Evolutionary conservation across 1,139 yeast species (phyloP).

Genomic region (Meyerozyma elateridarum): DNA sequence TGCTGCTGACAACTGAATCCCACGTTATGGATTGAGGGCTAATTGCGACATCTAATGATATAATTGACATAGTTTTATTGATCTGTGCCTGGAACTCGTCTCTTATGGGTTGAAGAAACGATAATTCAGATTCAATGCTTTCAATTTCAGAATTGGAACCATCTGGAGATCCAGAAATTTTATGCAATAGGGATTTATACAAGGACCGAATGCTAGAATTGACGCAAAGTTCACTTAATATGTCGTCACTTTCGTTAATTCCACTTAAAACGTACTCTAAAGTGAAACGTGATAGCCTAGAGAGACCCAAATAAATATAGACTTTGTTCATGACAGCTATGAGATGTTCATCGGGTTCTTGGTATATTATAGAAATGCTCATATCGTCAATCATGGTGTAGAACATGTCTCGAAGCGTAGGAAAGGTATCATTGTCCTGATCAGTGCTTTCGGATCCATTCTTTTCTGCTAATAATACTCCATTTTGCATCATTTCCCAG

Average conservation of each 20-base stretch:
- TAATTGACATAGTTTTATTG: conserved; percentile 8
- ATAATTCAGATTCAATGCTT: conserved; percentile 13
- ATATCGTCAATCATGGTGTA: conserved; percentile 53
- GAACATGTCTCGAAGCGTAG: conserved; percentile 25
- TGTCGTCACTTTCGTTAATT: conserved; percentile 41
- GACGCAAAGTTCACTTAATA: conserved; percentile 14
- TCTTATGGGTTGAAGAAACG: conserved; percentile 26
- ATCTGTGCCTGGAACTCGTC: conserved; percentile 26
- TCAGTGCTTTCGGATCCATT: conserved; percentile 9
- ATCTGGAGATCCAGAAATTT: background rate
- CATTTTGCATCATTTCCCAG: conserved; percentile 39
- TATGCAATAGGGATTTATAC: background rate
- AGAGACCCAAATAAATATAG: conserved; percentile 42
- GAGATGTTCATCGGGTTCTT: conserved; percentile 57
- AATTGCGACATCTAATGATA: conserved; percentile 9
- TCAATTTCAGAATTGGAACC: background rate
- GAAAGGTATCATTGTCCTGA: conserved; percentile 26
- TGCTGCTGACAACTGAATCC: conserved; percentile 22
- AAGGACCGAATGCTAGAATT: background rate
- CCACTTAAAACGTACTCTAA: conserved; percentile 60
- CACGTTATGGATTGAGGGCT: conserved; percentile 15
- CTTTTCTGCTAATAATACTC: conserved; percentile 6
- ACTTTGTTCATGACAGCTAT: conserved; percentile 46
- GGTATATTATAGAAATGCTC: conserved; percentile 49
- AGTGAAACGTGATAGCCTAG: conserved; percentile 54